phyloP scores from a whole-genome alignment of 2,329 filamentous ascomycete genomes.

The Colletotrichum godetiae region DNA sequence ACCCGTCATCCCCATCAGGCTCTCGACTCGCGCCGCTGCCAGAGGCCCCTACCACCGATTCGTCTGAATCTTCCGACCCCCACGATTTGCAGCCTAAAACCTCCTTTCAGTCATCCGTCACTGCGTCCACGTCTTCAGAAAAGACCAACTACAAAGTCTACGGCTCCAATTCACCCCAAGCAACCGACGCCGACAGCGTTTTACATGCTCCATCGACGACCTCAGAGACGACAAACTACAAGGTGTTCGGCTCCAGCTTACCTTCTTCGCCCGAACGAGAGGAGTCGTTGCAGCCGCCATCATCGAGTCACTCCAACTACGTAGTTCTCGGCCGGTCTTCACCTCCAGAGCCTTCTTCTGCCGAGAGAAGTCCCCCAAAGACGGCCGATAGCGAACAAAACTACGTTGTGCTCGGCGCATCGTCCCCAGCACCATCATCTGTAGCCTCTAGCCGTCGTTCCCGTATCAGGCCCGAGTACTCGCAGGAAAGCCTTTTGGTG shows the following conservation, averaged over 20 bases:
- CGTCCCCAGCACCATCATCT: conserved; percentile 53
- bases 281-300: conserved; percentile 50
- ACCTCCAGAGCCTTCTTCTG: conserved; percentile 53
- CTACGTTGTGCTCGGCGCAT: conserved; percentile 63
- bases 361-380: conserved; percentile 46
- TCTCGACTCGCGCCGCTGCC: conserved; percentile 46
- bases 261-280: conserved; percentile 52
- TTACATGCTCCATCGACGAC: conserved; percentile 51
- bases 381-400: conserved; percentile 59
- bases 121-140: conserved; percentile 59
- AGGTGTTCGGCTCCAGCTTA: conserved; percentile 62
- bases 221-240: conserved; percentile 66
- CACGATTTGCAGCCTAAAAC: conserved; percentile 38
- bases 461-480: conserved; percentile 59
- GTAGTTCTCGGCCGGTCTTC: conserved; percentile 64
- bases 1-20: conserved; percentile 38
- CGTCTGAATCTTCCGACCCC: conserved; percentile 8
- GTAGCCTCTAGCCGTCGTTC: conserved; percentile 46
- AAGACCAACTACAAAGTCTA: conserved; percentile 68
- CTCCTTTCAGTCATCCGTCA: conserved; percentile 43
- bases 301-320: conserved; percentile 62
- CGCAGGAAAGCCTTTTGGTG: conserved; percentile 70
- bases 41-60: conserved; percentile 37
- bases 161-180: conserved; percentile 56
- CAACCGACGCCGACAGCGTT: conserved; percentile 52